Conservation (phyloP, 2,329 filamentous ascomycete species). For the Fusarium caatingaense region DNA sequence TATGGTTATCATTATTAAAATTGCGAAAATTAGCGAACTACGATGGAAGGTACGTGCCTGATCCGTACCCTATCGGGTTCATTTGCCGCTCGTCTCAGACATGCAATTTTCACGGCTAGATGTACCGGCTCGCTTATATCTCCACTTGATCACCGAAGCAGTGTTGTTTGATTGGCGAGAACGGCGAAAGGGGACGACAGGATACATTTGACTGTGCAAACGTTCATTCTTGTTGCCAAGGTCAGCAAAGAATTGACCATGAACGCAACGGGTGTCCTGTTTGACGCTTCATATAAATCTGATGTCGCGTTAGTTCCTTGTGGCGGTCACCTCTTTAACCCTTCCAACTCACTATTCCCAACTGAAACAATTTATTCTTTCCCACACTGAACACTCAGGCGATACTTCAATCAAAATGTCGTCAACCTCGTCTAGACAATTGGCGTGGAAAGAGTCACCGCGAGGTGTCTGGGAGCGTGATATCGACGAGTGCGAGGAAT, state of each 20-base stretch:
- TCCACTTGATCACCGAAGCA: accelerated
- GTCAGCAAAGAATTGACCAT: background rate
- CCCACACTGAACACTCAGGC: too few species aligned
- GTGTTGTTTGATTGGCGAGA: background rate
- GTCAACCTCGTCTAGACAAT: background rate
- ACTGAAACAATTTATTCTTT: too few species aligned
- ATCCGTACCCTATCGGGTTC: background rate
- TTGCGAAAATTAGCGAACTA: background rate
- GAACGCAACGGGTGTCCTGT: too few species aligned
- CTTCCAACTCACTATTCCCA: too few species aligned
- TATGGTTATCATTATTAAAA: too few species aligned
- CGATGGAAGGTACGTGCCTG: background rate
- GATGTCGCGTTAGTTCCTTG: too few species aligned
- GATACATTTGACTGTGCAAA: background rate
- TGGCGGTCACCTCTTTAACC: too few species aligned
- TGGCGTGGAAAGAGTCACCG: background rate
- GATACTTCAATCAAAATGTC: too few species aligned
- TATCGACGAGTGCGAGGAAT: background rate
- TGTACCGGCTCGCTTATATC: background rate
- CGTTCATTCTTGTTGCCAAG: background rate
- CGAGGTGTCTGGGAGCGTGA: background rate
- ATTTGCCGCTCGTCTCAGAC: background rate
- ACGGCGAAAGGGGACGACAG: accelerated
- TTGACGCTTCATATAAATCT: background rate
- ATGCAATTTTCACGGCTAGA: background rate